Conservation (phyloP, 805 yeast species). For the Starmera quercuum region DNA sequence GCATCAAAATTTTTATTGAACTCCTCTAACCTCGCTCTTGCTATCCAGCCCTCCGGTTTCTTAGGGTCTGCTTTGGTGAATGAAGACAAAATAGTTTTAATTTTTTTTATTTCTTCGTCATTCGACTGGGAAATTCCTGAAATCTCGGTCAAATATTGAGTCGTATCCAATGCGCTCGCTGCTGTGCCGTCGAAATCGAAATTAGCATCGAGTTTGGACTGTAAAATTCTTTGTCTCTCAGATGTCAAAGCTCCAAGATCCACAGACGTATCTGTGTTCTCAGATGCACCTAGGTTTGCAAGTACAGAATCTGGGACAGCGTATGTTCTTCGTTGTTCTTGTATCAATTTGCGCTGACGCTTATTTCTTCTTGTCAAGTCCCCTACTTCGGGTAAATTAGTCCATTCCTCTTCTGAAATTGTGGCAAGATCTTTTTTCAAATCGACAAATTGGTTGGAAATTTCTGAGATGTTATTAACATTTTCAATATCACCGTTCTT, state of each 20-base stretch:
- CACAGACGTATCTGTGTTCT: slow-evolving; percentile 25
- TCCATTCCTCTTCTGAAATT: slow-evolving; percentile 72
- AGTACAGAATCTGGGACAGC: slow-evolving; percentile 75
- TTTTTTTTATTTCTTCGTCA: slow-evolving; percentile 51
- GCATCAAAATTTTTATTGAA: slow-evolving; percentile 42
- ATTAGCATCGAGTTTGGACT: slow-evolving; percentile 41
- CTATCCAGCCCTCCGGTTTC: slow-evolving; percentile 78
- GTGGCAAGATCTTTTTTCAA: slow-evolving; percentile 52
- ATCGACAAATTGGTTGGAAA: slow-evolving; percentile 56
- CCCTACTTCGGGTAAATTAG: slow-evolving; percentile 74
- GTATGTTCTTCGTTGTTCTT: slow-evolving; percentile 60
- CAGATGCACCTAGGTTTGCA: slow-evolving; percentile 24
- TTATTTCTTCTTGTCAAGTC: slow-evolving; percentile 80
- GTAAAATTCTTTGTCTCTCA: slow-evolving; percentile 57
- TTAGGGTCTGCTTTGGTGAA: slow-evolving; percentile 66
- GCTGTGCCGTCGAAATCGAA: slow-evolving; percentile 8
- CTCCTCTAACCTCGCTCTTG: slow-evolving; percentile 74
- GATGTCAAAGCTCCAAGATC: slow-evolving; percentile 46
- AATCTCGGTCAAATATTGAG: slow-evolving; percentile 34
- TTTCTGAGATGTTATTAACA: slow-evolving; percentile 16
- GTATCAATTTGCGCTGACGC: slow-evolving; percentile 54
- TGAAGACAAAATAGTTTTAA: slow-evolving; percentile 55
- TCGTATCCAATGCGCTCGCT: slow-evolving; percentile 11
- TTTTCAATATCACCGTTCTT: slow-evolving; percentile 12
- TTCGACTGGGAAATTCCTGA: slow-evolving; percentile 5